Evolutionary conservation across 805 yeast species (phyloP), one percentile per base, ranked within the genome.

Genomic region (Lachancea nothofagi): DNA sequence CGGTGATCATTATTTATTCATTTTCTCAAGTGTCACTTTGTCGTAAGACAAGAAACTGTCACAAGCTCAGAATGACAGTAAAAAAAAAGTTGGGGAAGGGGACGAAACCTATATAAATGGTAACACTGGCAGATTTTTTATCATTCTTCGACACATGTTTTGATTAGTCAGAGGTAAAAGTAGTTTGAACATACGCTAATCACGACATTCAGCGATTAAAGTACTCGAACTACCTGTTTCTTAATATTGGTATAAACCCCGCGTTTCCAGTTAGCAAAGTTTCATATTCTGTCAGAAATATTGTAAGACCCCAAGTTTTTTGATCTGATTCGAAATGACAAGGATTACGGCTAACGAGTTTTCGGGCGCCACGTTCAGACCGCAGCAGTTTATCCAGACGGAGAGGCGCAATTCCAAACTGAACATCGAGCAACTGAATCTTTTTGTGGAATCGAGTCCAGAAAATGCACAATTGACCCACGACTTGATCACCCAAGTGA

Each of bases 401-500:
- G 83, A 78, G 49, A 66, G 85, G 47, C 52, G 57, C 2, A 45
- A 50, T 20, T 69, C 73, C 18, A 54, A 60, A 24, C 65, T 78
- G 42, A 62, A 68, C 37, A 49, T 66, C 21, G 67, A 71, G 47
- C 62, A 65, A 47, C 60, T 78, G 69, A 77, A 77, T 57, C 65
- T 69, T 25, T 78, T 78, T 54, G 52, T 78, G 42, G 85, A 78
- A 51, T 72, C 77, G 3, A 59, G 67, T 9, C 61, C 66, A 18
- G 66, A 68, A 26, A 66, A 66, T 30, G 70, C 80, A 5, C 61
- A 61, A 8, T 58, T 65, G 40, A 71, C 77, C n/a, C 72, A 72
- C 45, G 49, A 55, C 13, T 57, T 80, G 49, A 63, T 74, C 54
- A 77, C 72, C 46, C 78, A 80, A 53, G 64, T 81, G 53, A 78